Evolutionary conservation across 1,139 yeast species (phyloP).

Genomic region (Pichia kudriavzevii): DNA sequence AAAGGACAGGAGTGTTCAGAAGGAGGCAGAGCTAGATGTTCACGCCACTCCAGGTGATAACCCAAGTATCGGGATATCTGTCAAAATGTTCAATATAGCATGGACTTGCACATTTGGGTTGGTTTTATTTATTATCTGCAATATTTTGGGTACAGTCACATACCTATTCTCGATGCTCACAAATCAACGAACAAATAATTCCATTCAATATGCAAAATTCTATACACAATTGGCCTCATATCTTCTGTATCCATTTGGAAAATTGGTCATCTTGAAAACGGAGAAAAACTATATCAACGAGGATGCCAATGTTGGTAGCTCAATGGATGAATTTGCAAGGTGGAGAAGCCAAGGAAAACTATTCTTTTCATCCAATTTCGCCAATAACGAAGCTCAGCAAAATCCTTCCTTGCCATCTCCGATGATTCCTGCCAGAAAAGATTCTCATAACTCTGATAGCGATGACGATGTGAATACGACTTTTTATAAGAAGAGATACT

Average conservation of each 20-base stretch:
- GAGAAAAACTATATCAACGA: slow-evolving; percentile 80
- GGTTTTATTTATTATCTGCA: slow-evolving; percentile 45
- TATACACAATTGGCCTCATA: slow-evolving; percentile 61
- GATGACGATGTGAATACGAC: slow-evolving; percentile 22
- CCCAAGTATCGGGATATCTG: slow-evolving; percentile 51
- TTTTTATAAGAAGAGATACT: slow-evolving; percentile 40
- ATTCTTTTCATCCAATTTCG: slow-evolving; percentile 47
- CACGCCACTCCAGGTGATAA: slow-evolving; percentile 56
- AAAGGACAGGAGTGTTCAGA: slow-evolving; percentile 84
- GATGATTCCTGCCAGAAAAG: not conserved
- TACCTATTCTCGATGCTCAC: slow-evolving; percentile 40
- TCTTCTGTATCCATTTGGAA: slow-evolving; percentile 81
- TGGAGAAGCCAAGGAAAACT: slow-evolving; percentile 74
- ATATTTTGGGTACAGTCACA: slow-evolving; percentile 34
- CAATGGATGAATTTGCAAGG: slow-evolving; percentile 74
- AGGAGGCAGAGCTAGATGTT: slow-evolving; percentile 88
- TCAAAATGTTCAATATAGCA: slow-evolving; percentile 60
- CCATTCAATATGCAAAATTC: slow-evolving; percentile 52
- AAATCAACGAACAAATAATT: slow-evolving; percentile 27
- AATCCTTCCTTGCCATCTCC: not conserved
- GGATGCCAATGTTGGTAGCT: slow-evolving; percentile 83
- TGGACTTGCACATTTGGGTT: slow-evolving; percentile 76
- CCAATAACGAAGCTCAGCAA: not conserved
- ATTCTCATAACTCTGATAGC: slow-evolving; percentile 1
- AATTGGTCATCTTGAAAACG: slow-evolving; percentile 67